Conservation (phyloP, 257 asterid genomes). For the Capsicum baccatum region DNA sequence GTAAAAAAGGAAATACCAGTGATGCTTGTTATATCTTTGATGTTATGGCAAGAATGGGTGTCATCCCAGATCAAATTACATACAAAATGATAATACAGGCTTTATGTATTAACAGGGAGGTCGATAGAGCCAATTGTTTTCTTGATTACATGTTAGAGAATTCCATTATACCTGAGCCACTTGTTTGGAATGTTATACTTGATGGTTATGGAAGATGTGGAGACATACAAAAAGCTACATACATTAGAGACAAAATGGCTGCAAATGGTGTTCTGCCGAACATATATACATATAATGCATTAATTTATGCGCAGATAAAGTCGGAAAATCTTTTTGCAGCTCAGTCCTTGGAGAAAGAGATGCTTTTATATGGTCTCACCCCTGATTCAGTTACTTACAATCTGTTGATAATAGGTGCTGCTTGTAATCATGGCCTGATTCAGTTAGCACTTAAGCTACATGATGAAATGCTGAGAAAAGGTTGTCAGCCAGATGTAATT, state of each 20-base stretch:
- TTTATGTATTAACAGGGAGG: slow-evolving; percentile 58
- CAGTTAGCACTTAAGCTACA: slow-evolving; percentile 55
- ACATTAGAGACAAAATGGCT: slow-evolving; percentile 64
- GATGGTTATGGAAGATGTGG: slow-evolving; percentile 70
- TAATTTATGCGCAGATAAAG: slow-evolving; percentile 57
- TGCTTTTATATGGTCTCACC: slow-evolving; percentile 52
- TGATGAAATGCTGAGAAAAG: slow-evolving; percentile 62
- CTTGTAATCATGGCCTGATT: slow-evolving; percentile 60
- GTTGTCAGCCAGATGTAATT: slow-evolving; percentile 68
- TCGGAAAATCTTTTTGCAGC: slow-evolving; percentile 57
- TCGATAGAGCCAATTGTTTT: slow-evolving; percentile 54
- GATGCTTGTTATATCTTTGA: no score
- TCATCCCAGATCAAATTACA: slow-evolving; percentile 67
- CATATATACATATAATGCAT: slow-evolving; percentile 71
- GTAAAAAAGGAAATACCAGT: no score
- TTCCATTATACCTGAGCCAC: slow-evolving; percentile 59
- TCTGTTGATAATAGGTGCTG: slow-evolving; percentile 74
- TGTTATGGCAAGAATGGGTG: slow-evolving; percentile 78
- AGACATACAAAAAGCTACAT: slow-evolving; percentile 49
- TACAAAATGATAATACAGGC: slow-evolving; percentile 78
- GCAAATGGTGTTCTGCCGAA: slow-evolving; percentile 71
- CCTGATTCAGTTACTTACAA: slow-evolving; percentile 84
- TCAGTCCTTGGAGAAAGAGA: slow-evolving; percentile 61
- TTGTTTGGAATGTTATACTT: slow-evolving; percentile 73
- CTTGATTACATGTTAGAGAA: slow-evolving; percentile 60